phyloP scores from a whole-genome alignment of 345 rosid genomes.

The Moricandia moricandioides region DNA sequence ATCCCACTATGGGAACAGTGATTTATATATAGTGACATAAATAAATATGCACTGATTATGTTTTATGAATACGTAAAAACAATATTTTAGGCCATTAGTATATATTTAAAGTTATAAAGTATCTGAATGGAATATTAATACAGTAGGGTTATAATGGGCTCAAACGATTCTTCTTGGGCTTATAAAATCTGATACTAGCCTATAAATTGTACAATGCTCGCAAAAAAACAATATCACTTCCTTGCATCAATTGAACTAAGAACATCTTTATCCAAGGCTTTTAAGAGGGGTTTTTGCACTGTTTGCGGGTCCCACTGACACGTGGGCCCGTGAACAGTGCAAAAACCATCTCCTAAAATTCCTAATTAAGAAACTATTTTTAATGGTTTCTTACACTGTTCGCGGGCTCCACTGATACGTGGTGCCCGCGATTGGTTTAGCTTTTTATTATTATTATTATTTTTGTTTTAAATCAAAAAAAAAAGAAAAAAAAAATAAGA shows the following conservation, averaged over 20 bases:
- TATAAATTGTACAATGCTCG: background rate
- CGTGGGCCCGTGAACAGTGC: too few relatives aligned
- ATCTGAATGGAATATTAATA: background rate
- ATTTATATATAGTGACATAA: background rate
- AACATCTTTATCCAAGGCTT: too few relatives aligned
- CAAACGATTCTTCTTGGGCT: background rate
- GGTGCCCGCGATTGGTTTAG: too few relatives aligned
- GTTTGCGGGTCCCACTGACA: too few relatives aligned
- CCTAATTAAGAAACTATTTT: too few relatives aligned
- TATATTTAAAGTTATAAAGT: background rate
- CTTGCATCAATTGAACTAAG: background rate
- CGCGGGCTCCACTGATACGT: too few relatives aligned
- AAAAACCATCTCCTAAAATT: too few relatives aligned
- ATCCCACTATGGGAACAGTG: background rate
- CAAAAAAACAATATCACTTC: background rate
- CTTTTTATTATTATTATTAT: too few relatives aligned
- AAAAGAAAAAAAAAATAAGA: too few relatives aligned
- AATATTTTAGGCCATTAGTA: background rate
- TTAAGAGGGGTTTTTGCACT: too few relatives aligned
- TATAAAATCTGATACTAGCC: background rate
- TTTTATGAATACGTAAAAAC: background rate
- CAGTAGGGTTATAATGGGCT: background rate
- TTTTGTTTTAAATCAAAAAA: too few relatives aligned
- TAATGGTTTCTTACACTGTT: too few relatives aligned
- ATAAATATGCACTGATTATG: background rate